phyloP scores from a whole-genome alignment of 2,329 filamentous ascomycete genomes.

The Lojkania enalia region DNA sequence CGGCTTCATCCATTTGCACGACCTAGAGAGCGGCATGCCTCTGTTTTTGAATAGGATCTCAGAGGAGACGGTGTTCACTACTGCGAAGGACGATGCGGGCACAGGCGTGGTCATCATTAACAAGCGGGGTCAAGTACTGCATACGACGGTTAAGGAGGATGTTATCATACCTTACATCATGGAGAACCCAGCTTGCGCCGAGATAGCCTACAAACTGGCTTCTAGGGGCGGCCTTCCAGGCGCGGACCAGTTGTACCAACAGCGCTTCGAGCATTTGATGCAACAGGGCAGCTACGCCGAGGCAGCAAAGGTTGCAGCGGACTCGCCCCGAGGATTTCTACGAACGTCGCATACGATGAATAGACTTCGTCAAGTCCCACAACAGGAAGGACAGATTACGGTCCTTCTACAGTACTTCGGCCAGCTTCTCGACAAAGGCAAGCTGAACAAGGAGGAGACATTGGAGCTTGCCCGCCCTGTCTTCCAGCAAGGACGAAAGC shows the following conservation, averaged over 20 bases:
- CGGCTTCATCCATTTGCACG: constrained; percentile 98
- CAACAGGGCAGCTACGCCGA: constrained; percentile 78
- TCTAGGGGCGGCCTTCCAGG: constrained; percentile 91
- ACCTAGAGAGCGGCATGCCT: constrained; percentile 90
- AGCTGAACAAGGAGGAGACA: constrained; percentile 89
- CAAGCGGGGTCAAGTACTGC: constrained; percentile 94
- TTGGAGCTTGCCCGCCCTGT: constrained; percentile 92
- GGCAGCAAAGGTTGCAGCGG: constrained; percentile 93
- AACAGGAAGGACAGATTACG: constrained; percentile 83
- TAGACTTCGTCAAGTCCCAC: constrained; percentile 85
- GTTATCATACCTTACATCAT: constrained; percentile 93
- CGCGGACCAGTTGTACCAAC: constrained; percentile 88
- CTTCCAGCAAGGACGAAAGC: constrained; percentile 89
- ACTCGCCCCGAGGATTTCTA: constrained; percentile 93
- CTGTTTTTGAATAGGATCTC: constrained; percentile 99
- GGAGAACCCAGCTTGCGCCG: constrained; percentile 91
- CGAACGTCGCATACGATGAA: constrained; percentile 95
- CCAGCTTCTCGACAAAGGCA: constrained; percentile 93
- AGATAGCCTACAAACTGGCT: constrained; percentile 93
- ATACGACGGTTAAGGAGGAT: constrained; percentile 89
- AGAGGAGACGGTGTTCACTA: constrained; percentile 98
- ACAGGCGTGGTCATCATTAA: constrained; percentile 93
- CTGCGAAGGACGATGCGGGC: constrained; percentile 78
- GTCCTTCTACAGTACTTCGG: constrained; percentile 97
- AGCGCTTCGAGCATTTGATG: constrained; percentile 90